Base-by-base conservation (phyloP, 345 rosid genomes). In the Garcia nutans region DNA sequence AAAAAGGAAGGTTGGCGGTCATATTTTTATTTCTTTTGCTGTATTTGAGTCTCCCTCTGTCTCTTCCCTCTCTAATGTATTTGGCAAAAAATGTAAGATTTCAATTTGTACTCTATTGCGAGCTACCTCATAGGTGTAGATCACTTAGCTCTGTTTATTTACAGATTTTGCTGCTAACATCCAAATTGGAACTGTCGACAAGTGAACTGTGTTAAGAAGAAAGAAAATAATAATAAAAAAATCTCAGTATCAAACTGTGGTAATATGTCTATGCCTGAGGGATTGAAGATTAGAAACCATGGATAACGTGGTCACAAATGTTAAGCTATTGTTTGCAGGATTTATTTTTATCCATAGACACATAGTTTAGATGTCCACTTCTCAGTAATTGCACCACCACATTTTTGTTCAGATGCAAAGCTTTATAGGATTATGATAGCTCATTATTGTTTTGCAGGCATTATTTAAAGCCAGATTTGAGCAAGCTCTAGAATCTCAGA, bases 401-500 rank as follows among this genome's bases (percentile, higher is more conserved):
- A 23, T 23, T 58, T 41, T 74, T 23, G 26, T 33, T 50, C 17
- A 31, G 17, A 37, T 76, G 54, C 20, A 70, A 49, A 28, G 68
- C 42, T 41, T 63, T 37, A 63, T 15, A n/a, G 24, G 47, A 10
- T 54, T 70, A 62, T 62, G 52, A 24, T 68, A 54, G 22, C 33
- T 9, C 28, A 4, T 66, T 12, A 73, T 42, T 31, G 64, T 37
- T 75, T 44, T 85, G 85, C 90, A 95, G 99, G 99, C 99, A 73
- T 83, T 95, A 70, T 95, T 95, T 77, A 95, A 93, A 82, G 99
- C 99, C 22, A 89, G 99, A 84, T 95, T 93, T 56, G 99, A 95
- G 81, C 99, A 95, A 89, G 98, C 99, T n/a, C 96, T 95, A 28
- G 99, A 95, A 74, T 93, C 99, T 61, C 99, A 95, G 92, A 95